Evolutionary conservation across 768 basidiomycete genomes (phyloP).

Genomic region (Collybia nuda): DNA sequence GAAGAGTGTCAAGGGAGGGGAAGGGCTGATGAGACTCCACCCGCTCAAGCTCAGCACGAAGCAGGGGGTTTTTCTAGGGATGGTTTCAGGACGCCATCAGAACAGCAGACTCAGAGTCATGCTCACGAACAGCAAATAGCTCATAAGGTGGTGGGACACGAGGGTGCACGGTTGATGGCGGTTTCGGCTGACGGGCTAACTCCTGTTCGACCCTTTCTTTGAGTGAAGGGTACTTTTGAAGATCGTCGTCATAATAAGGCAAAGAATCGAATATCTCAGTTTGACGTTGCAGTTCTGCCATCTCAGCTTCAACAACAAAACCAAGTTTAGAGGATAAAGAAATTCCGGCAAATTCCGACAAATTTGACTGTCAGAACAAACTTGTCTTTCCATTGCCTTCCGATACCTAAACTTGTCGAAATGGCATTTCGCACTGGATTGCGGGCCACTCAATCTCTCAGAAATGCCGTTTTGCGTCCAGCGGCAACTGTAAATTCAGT

Average conservation of each 20-base stretch:
- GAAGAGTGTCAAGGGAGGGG: slow-evolving; percentile 64
- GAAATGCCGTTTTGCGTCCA: slow-evolving; percentile 34
- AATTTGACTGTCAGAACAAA: slow-evolving; percentile 4
- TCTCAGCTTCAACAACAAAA: slow-evolving; percentile 11
- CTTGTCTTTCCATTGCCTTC: not conserved
- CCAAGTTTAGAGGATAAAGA: not conserved
- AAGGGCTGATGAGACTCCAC: slow-evolving; percentile 69
- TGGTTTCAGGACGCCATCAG: slow-evolving; percentile 7
- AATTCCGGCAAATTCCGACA: slow-evolving; percentile 19
- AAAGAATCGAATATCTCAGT: slow-evolving; percentile 74
- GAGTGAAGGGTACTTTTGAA: slow-evolving; percentile 71
- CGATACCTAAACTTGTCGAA: slow-evolving; percentile 8
- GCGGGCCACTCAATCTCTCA: slow-evolving; percentile 42
- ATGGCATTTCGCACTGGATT: slow-evolving; percentile 49
- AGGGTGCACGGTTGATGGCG: slow-evolving; percentile 64
- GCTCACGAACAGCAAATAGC: slow-evolving; percentile 69
- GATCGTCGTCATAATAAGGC: slow-evolving; percentile 94
- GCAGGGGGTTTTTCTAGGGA: slow-evolving; percentile 61
- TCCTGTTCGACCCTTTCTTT: slow-evolving; percentile 78
- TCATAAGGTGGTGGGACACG: slow-evolving; percentile 63
- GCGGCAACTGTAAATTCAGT: slow-evolving; percentile 20
- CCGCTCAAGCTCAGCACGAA: slow-evolving; percentile 73
- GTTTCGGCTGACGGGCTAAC: slow-evolving; percentile 67
- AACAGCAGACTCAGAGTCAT: slow-evolving; percentile 3
- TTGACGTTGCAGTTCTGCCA: slow-evolving; percentile 19